Conservation (phyloP, 2,329 filamentous ascomycete species). For the Aspergillus fructus region DNA sequence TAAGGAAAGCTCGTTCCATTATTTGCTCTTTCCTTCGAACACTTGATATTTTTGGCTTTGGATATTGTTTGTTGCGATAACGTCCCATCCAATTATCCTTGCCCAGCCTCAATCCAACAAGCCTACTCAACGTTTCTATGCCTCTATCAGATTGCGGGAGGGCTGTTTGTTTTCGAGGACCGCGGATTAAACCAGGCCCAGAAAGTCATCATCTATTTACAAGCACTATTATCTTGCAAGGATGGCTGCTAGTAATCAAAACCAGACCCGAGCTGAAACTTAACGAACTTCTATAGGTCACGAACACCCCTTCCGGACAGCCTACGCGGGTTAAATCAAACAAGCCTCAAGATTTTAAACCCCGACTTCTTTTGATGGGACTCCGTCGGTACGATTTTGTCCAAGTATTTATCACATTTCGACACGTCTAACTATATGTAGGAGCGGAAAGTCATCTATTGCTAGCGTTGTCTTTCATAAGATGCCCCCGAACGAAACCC, state of each 20-base stretch:
- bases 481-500: constrained; percentile 88
- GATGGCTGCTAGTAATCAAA: not conserved
- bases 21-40: not conserved
- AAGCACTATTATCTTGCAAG: not conserved
- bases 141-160: not conserved
- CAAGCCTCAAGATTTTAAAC: constrained; percentile 65
- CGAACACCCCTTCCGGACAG: constrained; percentile 24
- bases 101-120: not conserved
- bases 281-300: constrained; percentile 32
- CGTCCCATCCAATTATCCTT: not conserved
- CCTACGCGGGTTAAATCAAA: constrained; percentile 28
- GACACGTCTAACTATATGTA: constrained; percentile 41
- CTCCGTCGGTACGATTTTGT: constrained; percentile 70
- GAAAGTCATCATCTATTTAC: constrained; percentile 9
- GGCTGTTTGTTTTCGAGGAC: not conserved
- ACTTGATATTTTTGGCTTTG: not conserved
- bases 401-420: not conserved
- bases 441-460: constrained; percentile 97
- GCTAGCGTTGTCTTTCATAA: constrained; percentile 99
- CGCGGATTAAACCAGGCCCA: constrained; percentile 7
- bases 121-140: not conserved
- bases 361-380: constrained; percentile 88
- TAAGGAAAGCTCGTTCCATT: constrained; percentile 7
- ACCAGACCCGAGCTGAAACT: constrained; percentile 11
- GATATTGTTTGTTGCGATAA: not conserved